phyloP scores from a whole-genome alignment of 805 yeast genomes.

The Candida xiaguanensis region DNA sequence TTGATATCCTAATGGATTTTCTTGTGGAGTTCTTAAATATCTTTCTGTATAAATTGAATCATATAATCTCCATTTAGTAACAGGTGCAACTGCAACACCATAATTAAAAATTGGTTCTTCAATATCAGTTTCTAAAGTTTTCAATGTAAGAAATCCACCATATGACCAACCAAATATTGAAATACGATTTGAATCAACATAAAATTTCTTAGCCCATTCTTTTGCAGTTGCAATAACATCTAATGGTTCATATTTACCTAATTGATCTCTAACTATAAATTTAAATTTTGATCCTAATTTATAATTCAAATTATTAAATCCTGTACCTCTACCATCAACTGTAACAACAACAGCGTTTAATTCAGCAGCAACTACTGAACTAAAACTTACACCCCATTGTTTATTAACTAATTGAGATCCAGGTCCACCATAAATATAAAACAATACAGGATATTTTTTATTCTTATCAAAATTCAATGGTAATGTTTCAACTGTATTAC shows the following conservation, averaged over 20 bases:
- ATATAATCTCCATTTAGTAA: constrained; percentile 71
- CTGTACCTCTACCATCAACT: constrained; percentile 97
- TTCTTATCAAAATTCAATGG: constrained; percentile 68
- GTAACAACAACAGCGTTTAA: constrained; percentile 84
- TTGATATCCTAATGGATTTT: constrained; percentile 47
- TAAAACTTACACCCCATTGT: constrained; percentile 57
- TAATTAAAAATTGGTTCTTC: constrained; percentile 58
- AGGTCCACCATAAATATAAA: constrained; percentile 94
- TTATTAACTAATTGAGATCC: constrained; percentile 81
- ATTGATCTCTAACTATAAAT: constrained; percentile 70
- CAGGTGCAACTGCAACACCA: constrained; percentile 85
- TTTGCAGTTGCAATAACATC: constrained; percentile 89
- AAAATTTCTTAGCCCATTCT: constrained; percentile 56
- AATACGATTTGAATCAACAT: constrained; percentile 56
- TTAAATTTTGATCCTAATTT: constrained; percentile 57
- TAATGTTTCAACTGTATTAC: constrained; percentile 69
- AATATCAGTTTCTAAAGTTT: constrained; percentile 65
- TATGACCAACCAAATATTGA: constrained; percentile 90
- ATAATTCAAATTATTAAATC: constrained; percentile 60
- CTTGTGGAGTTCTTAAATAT: constrained; percentile 57
- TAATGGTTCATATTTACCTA: constrained; percentile 77
- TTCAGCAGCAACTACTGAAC: constrained; percentile 73
- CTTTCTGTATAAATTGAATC: constrained; percentile 81
- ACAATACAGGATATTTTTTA: constrained; percentile 76
- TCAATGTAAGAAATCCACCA: constrained; percentile 76